These are phyloP conservation scores for Haematococcus sp. DNA, from an alignment of 139 green algal species.

Conservation along the genomic window DNA sequence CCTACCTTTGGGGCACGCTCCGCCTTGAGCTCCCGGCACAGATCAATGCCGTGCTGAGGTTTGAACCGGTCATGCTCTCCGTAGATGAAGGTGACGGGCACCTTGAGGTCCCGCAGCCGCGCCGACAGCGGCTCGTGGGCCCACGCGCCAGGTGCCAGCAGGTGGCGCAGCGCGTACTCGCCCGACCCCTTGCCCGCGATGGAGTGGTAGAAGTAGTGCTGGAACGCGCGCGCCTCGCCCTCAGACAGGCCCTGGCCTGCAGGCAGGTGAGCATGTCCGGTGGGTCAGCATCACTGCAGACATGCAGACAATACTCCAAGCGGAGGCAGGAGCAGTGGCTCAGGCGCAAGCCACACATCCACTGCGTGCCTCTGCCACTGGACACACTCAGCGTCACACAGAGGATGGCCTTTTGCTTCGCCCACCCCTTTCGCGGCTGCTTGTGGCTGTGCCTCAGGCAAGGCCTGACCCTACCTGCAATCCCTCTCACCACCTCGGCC, in stretches of 20 bases:
- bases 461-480: too few species aligned
- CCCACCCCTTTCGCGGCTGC: too few species aligned
- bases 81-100: conserved; percentile 69
- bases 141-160: conserved; percentile 81
- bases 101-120: conserved; percentile 62
- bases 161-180: conserved; percentile 70
- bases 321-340: too few species aligned
- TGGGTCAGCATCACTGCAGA: too few species aligned
- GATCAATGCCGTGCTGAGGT: conserved; percentile 31
- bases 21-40: conserved; percentile 28
- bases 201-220: conserved; percentile 70
- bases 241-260: conserved; percentile 45
- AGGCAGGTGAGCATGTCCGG: too few species aligned
- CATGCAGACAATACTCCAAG: too few species aligned
- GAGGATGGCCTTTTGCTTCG: too few species aligned
- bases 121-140: conserved; percentile 64
- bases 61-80: conserved; percentile 76
- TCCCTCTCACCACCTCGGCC: too few species aligned
- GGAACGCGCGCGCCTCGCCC: conserved; percentile 47
- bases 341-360: too few species aligned
- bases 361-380: too few species aligned
- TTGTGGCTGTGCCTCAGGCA: too few species aligned
- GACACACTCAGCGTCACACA: too few species aligned
- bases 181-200: background rate
- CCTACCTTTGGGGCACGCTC: conserved; percentile 4